Base-by-base conservation (phyloP, 257 asterid genomes). In the Penstemon newberryi region DNA sequence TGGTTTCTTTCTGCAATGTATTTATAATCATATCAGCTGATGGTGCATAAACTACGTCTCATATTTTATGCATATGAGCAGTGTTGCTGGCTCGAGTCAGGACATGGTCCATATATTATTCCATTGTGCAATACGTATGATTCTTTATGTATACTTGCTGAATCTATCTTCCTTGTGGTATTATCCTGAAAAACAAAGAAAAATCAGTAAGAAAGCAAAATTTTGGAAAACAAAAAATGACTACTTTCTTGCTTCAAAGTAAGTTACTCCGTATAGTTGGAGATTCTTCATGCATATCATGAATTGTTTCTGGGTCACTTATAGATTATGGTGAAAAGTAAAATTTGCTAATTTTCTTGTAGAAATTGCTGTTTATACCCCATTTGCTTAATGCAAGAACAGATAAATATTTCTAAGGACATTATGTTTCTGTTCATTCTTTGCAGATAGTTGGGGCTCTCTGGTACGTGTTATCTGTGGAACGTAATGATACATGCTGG, bases 401-500 rank as follows among this genome's bases (percentile, higher is more conserved):
- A 56, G 65, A 62, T 45, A 69, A 71, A 53, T 42, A 66, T 52
- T 63, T 59, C 7, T 40, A 12, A 15, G 25, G 45, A 36, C 60
- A 56, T 13, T 60, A 53, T 10, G 40, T 70, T 65, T 69, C 42
- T 62, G 67, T 36, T n/a, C 53, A 56, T 67, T 73, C 15, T 69
- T 70, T 75, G 77, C 99, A 94, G 99, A 87, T 89, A 73, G 96
- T 89, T 79, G 99, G 99, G 73, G 96, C 99, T 8, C 79, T 94
- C 64, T 94, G 99, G 99, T 94, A 94, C 83, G 77, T 94, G 77
- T 79, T 94, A 63, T 86, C 99, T 18, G 96, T 89, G 73, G 98
- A 91, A 74, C 97, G 98, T 33, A 89, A 82, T 33, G 96, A 89
- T 69, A 78, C 92, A 47, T 94, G 99, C 88, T 94, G 99, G 99